These are phyloP conservation scores for Aspergillus sclerotiicarbonarius DNA, from an alignment of 495 filamentous ascomycete species.

Conservation along the genomic window DNA sequence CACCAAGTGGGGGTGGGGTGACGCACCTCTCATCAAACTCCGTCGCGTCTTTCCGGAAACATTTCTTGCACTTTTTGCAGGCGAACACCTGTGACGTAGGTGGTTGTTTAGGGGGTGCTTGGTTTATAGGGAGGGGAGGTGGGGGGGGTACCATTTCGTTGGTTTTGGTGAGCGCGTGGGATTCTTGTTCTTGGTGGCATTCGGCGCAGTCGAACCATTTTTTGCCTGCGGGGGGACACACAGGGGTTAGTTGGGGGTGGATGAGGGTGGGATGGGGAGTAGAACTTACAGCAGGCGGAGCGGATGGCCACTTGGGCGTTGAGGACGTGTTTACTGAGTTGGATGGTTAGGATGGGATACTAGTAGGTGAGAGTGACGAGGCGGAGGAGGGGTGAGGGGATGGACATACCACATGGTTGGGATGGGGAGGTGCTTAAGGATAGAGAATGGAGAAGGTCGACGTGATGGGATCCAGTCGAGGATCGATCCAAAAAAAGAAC, in stretches of 20 bases:
- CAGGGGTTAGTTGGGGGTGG: not conserved
- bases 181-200: slow-evolving; percentile 81
- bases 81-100: slow-evolving; percentile 58
- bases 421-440: not conserved
- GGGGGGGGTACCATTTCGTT: slow-evolving; percentile 69
- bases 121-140: not conserved
- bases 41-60: slow-evolving; percentile 86
- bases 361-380: not conserved
- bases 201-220: slow-evolving; percentile 99
- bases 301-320: slow-evolving; percentile 97
- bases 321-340: slow-evolving; percentile 83
- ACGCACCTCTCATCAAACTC: slow-evolving; percentile 84
- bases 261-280: slow-evolving; percentile 1
- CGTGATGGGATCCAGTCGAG: slow-evolving; percentile 49
- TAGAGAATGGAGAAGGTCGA: slow-evolving; percentile 55
- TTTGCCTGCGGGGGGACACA: slow-evolving; percentile 52
- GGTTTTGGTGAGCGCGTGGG: slow-evolving; percentile 70
- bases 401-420: slow-evolving; percentile 12
- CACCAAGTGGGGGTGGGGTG: not conserved
- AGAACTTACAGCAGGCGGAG: slow-evolving; percentile 81
- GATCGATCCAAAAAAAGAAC: not conserved
- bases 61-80: slow-evolving; percentile 98
- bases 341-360: slow-evolving; percentile 5
- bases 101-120: not conserved
- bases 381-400: not conserved